Conservation (phyloP, 768 basidiomycete genomes). For the Russula earlei region DNA sequence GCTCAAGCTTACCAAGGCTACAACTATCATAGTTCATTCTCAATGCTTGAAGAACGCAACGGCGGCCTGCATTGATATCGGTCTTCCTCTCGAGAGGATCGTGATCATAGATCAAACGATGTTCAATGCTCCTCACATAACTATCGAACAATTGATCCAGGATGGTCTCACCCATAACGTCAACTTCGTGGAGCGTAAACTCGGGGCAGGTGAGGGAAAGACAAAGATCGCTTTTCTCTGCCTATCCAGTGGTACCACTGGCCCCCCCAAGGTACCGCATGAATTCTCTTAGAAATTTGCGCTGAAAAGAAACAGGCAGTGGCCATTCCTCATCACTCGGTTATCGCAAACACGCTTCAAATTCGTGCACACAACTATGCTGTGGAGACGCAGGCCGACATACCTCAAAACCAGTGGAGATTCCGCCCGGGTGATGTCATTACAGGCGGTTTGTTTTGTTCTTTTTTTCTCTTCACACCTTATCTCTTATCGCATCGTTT, state of each 20-base stretch:
- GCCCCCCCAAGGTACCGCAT: conserved; percentile 29
- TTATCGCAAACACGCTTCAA: conserved; percentile 44
- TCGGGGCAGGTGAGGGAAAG: conserved; percentile 24
- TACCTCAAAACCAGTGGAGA: conserved; percentile 30
- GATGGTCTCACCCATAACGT: conserved; percentile 3
- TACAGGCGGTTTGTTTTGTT: conserved; percentile 38
- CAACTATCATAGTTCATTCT: conserved; percentile 9
- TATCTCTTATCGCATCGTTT: neutral
- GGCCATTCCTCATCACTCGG: conserved; percentile 48
- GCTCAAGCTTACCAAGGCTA: conserved; percentile 23
- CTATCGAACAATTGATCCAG: conserved; percentile 7
- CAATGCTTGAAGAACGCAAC: conserved; percentile 5
- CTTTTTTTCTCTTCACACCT: neutral
- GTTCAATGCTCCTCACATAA: conserved; percentile 3
- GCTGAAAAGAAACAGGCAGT: conserved; percentile 44
- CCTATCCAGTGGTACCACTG: conserved; percentile 71
- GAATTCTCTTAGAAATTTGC: conserved; percentile 23
- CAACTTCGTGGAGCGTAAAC: conserved; percentile 11
- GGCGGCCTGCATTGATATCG: conserved; percentile 7
- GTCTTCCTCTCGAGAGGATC: conserved; percentile 4
- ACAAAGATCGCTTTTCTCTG: conserved; percentile 55
- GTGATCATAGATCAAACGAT: conserved; percentile 9
- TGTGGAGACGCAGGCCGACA: conserved; percentile 27
- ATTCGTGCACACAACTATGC: conserved; percentile 18
- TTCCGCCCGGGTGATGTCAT: conserved; percentile 49